phyloP scores from a whole-genome alignment of 2,329 filamentous ascomycete species.

The Ilyonectria sp. region DNA sequence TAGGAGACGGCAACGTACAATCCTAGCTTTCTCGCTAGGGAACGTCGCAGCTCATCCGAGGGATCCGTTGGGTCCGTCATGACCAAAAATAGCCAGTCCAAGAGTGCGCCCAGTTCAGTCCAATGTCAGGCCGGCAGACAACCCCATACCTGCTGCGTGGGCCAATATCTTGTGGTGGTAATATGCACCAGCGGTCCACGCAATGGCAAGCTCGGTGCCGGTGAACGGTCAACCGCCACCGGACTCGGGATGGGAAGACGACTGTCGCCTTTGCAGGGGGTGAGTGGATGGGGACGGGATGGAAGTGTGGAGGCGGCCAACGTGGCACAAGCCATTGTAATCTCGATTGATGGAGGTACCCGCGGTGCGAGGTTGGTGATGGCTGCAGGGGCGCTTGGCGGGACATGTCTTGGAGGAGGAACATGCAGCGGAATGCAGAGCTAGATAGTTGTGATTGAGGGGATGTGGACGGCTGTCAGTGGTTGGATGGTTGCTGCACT shows the following conservation, averaged over 20 bases:
- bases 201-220: slow-evolving; percentile 13
- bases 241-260: slow-evolving; percentile 4
- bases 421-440: slow-evolving; percentile 10
- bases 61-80: slow-evolving; percentile 2
- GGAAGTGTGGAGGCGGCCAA: slow-evolving; percentile 28
- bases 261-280: slow-evolving; percentile 12
- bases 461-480: neutral
- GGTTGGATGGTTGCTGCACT: neutral
- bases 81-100: slow-evolving; percentile 32
- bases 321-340: slow-evolving; percentile 42
- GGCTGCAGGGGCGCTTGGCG: neutral
- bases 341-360: slow-evolving; percentile 33
- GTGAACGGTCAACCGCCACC: slow-evolving; percentile 25
- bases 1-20: slow-evolving; percentile 5
- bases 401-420: slow-evolving; percentile 1
- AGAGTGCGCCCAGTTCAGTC: slow-evolving; percentile 5
- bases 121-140: neutral
- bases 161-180: slow-evolving; percentile 8
- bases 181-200: slow-evolving; percentile 7
- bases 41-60: slow-evolving; percentile 17
- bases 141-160: neutral
- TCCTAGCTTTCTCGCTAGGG: slow-evolving; percentile 15
- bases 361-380: slow-evolving; percentile 3
- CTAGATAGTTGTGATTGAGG: neutral
- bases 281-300: slow-evolving; percentile 15